Evolutionary conservation across 2,329 filamentous ascomycete genomes (phyloP).

Genomic region (Fusarium kyushuense): DNA sequence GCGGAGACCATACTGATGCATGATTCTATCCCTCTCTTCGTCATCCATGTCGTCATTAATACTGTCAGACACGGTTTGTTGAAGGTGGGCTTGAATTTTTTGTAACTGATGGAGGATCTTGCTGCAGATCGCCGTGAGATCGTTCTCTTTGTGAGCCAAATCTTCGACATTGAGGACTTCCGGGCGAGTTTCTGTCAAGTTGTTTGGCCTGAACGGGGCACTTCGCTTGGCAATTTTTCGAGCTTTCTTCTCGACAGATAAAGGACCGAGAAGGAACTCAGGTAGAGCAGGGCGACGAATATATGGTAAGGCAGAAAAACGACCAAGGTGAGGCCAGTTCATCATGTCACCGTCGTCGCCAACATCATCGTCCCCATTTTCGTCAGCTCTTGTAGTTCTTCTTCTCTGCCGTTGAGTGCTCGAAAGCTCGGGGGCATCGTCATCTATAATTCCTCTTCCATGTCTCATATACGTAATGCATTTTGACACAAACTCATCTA

Average conservation of each 20-base stretch:
- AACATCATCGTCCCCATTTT: slow-evolving; percentile 67
- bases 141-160: slow-evolving; percentile 80
- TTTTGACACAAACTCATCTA: slow-evolving; percentile 92
- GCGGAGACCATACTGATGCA: slow-evolving; percentile 74
- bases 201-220: slow-evolving; percentile 76
- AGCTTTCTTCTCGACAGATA: slow-evolving; percentile 88
- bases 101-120: slow-evolving; percentile 75
- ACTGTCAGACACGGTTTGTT: slow-evolving; percentile 59
- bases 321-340: slow-evolving; percentile 88
- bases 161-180: slow-evolving; percentile 82
- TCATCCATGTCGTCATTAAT: slow-evolving; percentile 62
- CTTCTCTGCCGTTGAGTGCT: slow-evolving; percentile 62
- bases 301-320: slow-evolving; percentile 78
- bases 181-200: slow-evolving; percentile 77
- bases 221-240: slow-evolving; percentile 78
- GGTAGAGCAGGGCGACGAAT: slow-evolving; percentile 81
- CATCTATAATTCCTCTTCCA: slow-evolving; percentile 67
- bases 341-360: slow-evolving; percentile 81
- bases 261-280: slow-evolving; percentile 86
- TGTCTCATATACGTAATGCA: slow-evolving; percentile 88
- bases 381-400: slow-evolving; percentile 55
- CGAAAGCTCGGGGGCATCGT: slow-evolving; percentile 63
- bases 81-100: slow-evolving; percentile 60
- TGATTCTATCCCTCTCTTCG: slow-evolving; percentile 62
- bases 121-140: slow-evolving; percentile 82